These are phyloP conservation scores for Fagopyrum tataricum DNA, from an alignment of 148 eudicot species.

Conservation along the genomic window DNA sequence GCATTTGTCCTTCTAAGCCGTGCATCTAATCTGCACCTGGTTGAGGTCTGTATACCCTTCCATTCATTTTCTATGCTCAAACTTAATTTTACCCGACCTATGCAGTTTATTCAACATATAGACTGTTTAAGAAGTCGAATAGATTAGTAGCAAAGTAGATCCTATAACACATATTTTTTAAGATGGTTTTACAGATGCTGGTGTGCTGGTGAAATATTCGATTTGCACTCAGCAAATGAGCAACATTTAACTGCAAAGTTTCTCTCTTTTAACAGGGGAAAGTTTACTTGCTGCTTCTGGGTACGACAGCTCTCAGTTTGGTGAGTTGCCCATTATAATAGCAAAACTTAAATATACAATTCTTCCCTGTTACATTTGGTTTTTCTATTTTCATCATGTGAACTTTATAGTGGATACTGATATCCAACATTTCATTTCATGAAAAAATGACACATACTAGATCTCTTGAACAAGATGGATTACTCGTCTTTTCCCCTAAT, in stretches of 20 bases:
- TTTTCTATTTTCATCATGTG: not conserved
- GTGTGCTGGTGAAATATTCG: not conserved
- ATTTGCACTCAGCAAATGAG: not conserved
- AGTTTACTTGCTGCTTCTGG: slow-evolving; percentile 76
- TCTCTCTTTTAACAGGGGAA: slow-evolving; percentile 49
- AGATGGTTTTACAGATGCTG: not conserved
- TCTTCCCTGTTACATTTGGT: not conserved
- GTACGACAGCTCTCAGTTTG: slow-evolving; percentile 96
- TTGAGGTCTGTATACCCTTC: slow-evolving; percentile 53
- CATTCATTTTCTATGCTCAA: not conserved
- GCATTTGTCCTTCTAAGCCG: slow-evolving; percentile 97
- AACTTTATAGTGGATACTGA: not conserved
- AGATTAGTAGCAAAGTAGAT: not conserved
- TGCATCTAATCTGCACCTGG: slow-evolving; percentile 94
- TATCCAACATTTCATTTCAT: not conserved
- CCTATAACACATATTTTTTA: not conserved
- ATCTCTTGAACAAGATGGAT: not conserved
- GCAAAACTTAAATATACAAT: not conserved
- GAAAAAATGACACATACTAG: not conserved
- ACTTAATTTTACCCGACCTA: not conserved
- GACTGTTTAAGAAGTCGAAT: slow-evolving; percentile 5
- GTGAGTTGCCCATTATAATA: slow-evolving; percentile 24
- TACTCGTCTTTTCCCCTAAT: not conserved
- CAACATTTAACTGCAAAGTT: not conserved
- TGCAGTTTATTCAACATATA: not conserved